Evolutionary conservation across 2,329 filamentous ascomycete genomes (phyloP).

Genomic region (Sphaerulina musiva): DNA sequence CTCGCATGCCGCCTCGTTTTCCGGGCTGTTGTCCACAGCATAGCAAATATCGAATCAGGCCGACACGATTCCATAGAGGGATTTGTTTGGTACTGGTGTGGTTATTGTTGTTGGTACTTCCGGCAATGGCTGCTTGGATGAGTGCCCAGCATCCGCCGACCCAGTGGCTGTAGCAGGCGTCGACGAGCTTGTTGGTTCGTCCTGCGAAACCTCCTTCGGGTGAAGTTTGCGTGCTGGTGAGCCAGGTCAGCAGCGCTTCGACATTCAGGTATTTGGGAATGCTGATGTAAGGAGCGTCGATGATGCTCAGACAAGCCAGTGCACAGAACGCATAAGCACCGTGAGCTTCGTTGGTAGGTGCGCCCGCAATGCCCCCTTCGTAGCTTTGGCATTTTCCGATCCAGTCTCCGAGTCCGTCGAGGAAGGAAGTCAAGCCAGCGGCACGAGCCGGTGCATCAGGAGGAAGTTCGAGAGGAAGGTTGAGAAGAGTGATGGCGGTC

Average conservation of each 20-base stretch:
- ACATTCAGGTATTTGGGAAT: conserved; percentile 74
- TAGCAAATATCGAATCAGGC: conserved; percentile 81
- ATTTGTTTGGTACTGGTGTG: conserved; percentile 22
- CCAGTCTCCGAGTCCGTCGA: conserved; percentile 70
- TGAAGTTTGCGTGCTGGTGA: conserved; percentile 79
- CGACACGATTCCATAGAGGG: conserved; percentile 71
- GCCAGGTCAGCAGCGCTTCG: conserved; percentile 71
- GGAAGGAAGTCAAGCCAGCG: conserved; percentile 58
- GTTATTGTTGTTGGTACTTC: conserved; percentile 32
- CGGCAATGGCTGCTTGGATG: conserved; percentile 69
- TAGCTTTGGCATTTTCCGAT: conserved; percentile 85
- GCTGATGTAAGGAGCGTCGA: conserved; percentile 69
- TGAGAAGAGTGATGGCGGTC: conserved; percentile 73
- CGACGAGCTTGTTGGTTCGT: conserved; percentile 93
- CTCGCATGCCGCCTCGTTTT: conserved; percentile 71
- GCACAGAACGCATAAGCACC: conserved; percentile 96
- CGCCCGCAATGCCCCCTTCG: conserved; percentile 85
- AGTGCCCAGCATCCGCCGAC: conserved; percentile 91
- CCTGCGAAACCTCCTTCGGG: conserved; percentile 91
- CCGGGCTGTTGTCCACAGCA: conserved; percentile 70
- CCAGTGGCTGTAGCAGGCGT: conserved; percentile 98
- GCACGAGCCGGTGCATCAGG: conserved; percentile 61
- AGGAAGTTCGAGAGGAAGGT: conserved; percentile 73
- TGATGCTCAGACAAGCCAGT: conserved; percentile 77
- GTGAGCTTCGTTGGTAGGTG: conserved; percentile 84